Base-by-base conservation (phyloP, 164 flowering plant species). In the Echeveria elegans region DNA sequence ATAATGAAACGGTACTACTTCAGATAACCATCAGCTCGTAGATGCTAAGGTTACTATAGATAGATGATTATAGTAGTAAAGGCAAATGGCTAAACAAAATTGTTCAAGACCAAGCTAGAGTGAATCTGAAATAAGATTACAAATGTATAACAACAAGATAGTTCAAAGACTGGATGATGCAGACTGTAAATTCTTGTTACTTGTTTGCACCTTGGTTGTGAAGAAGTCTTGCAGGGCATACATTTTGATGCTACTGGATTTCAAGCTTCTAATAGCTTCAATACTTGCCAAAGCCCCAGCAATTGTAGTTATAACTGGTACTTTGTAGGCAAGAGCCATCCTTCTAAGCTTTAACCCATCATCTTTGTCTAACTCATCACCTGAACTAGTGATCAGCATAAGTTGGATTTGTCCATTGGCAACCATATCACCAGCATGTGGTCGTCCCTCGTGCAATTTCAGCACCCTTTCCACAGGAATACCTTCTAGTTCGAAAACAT, bases 321-420 rank as follows among this genome's bases (percentile, higher is more conserved):
- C 81, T 74, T 87, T 88, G 78, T 89, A 88, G 16, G 90, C 81
- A 68, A 94, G 89, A 43, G 93, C 97, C 97, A 87, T 89, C 69
- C 97, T 82, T 77, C 97, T 84, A 71, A 91, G 81, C 64, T 77
- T 77, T 65, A 87, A 72, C 10, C 97, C 96, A 69, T 91, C 99
- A 64, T 82, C 82, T 75, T 85, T 86, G 72, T 93, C 97, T 71
- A 85, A 80, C 12, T 73, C 68, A 68, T 94, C 99, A n/a, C 84
- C 92, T 1, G 97, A 91, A 77, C 96, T 94, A n/a, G 99, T 89
- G 48, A 94, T 87, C 71, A 94, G 87, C 95, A 91, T 86, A 75
- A 94, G 70, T 70, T 91, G 92, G 75, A 94, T 88, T 58, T 86
- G 81, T 60, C 93, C 92, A 74, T 91, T 91, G 3, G 96, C 85